A percentile compares a stretch with the other conserved stretches of the same genome.
These are phyloP conservation scores for Veloboletus limbatus DNA, from an alignment of 1,284 basidiomycete genomes.

Conservation along the genomic window DNA sequence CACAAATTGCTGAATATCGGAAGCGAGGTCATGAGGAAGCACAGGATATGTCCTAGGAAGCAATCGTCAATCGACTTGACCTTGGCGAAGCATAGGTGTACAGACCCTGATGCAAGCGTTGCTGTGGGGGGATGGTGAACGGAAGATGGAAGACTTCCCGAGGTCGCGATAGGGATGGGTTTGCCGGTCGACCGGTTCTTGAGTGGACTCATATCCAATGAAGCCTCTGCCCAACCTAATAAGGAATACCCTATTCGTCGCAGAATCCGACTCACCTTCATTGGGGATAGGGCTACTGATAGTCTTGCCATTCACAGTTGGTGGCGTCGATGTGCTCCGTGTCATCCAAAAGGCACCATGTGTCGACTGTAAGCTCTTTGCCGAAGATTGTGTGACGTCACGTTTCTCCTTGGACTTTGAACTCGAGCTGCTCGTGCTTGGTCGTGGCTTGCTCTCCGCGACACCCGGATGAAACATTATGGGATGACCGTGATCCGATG, in stretches of 20 bases:
- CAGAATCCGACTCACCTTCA: conserved; percentile 43
- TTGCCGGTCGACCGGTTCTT: conserved; percentile 58
- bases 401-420: conserved; percentile 32
- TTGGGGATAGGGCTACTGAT: conserved; percentile 68
- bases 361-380: conserved; percentile 36
- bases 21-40: conserved; percentile 73
- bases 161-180: conserved; percentile 63
- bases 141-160: conserved; percentile 21
- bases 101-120: conserved; percentile 65
- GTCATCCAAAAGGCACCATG: conserved; percentile 37
- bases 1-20: conserved; percentile 81
- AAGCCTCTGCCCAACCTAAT: conserved; percentile 51
- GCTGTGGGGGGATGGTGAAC: conserved; percentile 34
- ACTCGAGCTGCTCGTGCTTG: conserved; percentile 33
- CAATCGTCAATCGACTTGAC: conserved; percentile 7
- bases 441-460: conserved; percentile 30
- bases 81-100: conserved; percentile 3
- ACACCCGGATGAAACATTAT: conserved; percentile 13
- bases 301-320: conserved; percentile 53
- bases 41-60: conserved; percentile 39
- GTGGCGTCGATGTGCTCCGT: conserved; percentile 37
- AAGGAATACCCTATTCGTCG: conserved; percentile 9
- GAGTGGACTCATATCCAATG: conserved; percentile 67
- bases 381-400: conserved; percentile 41
- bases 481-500: conserved; percentile 35